Conservation (phyloP, 1,284 basidiomycete species). For the Microstroma glucosiphilum region DNA sequence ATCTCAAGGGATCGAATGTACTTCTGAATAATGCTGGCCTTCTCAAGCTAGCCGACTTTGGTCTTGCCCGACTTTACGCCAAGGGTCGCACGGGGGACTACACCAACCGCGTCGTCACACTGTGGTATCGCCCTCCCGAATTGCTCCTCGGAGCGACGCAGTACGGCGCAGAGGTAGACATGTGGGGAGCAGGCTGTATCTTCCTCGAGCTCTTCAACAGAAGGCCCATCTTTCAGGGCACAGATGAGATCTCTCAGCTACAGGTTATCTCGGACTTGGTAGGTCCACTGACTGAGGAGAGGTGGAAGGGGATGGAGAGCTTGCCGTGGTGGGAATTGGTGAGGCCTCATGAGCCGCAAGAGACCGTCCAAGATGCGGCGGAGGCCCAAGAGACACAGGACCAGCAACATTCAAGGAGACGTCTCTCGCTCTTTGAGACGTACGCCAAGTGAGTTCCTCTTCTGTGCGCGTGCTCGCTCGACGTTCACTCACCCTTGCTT, state of each 20-base stretch:
- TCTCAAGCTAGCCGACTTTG: conserved; percentile 94
- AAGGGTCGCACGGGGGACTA: conserved; percentile 85
- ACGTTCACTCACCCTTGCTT: too few relatives aligned
- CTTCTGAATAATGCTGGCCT: conserved; percentile 87
- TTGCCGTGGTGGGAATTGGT: conserved; percentile 99
- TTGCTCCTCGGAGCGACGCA: conserved; percentile 89
- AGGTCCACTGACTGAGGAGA: conserved; percentile 75
- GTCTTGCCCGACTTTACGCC: conserved; percentile 91
- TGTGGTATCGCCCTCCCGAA: conserved; percentile 98
- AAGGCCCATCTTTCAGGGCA: conserved; percentile 90
- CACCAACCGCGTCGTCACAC: conserved; percentile 95
- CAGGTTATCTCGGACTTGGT: conserved; percentile 83
- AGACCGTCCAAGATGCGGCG: neutral
- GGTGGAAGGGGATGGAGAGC: conserved; percentile 74
- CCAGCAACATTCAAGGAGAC: neutral
- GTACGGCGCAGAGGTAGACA: conserved; percentile 97
- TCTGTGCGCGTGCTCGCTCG: too few relatives aligned
- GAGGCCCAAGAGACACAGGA: neutral
- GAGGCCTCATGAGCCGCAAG: conserved; percentile 58
- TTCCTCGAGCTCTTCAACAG: conserved; percentile 95
- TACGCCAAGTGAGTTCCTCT: too few relatives aligned
- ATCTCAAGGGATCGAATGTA: conserved; percentile 98
- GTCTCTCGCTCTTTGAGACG: too few relatives aligned
- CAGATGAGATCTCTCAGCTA: conserved; percentile 93
- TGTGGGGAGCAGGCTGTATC: conserved; percentile 99